Percentiles rank a stretch among this genome's conserved stretches.
Conservation (phyloP, 805 yeast genomes). For the Wickerhamomyces hampshirensis region DNA sequence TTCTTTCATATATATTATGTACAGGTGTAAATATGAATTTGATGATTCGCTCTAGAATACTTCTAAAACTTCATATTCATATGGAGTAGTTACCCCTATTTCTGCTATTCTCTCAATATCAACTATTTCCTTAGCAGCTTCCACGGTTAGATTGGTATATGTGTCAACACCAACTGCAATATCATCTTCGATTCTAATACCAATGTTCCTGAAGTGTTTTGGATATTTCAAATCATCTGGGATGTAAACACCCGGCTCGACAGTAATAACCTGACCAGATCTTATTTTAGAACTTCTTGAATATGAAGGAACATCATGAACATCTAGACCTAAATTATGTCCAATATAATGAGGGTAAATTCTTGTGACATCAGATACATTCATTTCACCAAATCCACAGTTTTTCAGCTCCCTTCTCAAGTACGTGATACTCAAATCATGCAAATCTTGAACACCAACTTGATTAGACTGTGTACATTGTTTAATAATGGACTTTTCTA, state of each 20-base stretch:
- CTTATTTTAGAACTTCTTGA: constrained; percentile 51
- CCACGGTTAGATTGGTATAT: constrained; percentile 63
- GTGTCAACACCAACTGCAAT: constrained; percentile 67
- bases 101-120: constrained; percentile 72
- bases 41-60: constrained; percentile 11
- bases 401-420: constrained; percentile 64
- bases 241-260: constrained; percentile 94
- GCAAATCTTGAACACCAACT: constrained; percentile 67
- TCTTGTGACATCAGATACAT: constrained; percentile 47
- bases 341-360: constrained; percentile 93
- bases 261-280: constrained; percentile 80
- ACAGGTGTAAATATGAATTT: background rate
- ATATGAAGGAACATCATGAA: constrained; percentile 71
- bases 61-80: constrained; percentile 37
- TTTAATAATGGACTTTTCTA: constrained; percentile 73
- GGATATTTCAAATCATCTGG: constrained; percentile 74
- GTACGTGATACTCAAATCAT: constrained; percentile 55
- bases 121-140: constrained; percentile 78
- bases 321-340: constrained; percentile 90
- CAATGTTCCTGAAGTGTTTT: constrained; percentile 75
- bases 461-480: constrained; percentile 52
- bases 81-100: constrained; percentile 51
- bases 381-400: constrained; percentile 58
- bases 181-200: constrained; percentile 93
- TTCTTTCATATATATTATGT: too few species aligned